Base-by-base conservation (phyloP, 192 early-diverging fungal genomes). In the Phlyctochytrium planicorne region DNA sequence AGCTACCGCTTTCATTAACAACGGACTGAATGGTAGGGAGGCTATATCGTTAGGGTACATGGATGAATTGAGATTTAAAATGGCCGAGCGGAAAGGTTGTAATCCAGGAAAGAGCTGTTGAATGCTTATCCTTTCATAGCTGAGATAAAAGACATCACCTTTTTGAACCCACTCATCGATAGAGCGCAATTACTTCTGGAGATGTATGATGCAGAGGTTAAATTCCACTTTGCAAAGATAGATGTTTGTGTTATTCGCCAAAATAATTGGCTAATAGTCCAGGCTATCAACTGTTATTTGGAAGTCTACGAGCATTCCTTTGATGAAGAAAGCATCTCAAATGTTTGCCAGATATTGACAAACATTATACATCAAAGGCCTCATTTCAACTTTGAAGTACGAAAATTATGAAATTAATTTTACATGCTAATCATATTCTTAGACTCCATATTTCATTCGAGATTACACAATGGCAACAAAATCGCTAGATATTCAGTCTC, bases 221-320 rank as follows among this genome's bases (percentile, higher is more conserved):
- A 80, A 52, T 85, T 70, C 65, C 77, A 82, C 25, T 81, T 69
- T 67, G 76, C 81, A 14, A 85, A 83, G 53, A 77, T 85, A 40
- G 74, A 83, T 67, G 76, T 81, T 55, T 66, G 4, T 50, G n/a
- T n/a, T n/a, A n/a, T 56, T 52, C 1, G 12, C 16, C 25, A 34
- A 62, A 60, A 14, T 12, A 30, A 59, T 20, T 20, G 20, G 40
- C 31, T 30, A 3, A 70, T 55, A 27, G 4, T 25, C 2, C 10
- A 83, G 81, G 47, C 71, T 24, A 60, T 80, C 23, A 83, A 83
- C 47, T 40, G 36, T 20, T 85, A 83, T 68, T 25, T 85, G 65
- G 84, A 85, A 55, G 67, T 70, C 4, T 81, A 72, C 61, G 84
- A 85, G 64, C 75, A 85, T 55, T 69, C 68, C 3, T 20, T n/a